Conservation (phyloP, 1,284 basidiomycete species). For the Marasmius sp. region DNA sequence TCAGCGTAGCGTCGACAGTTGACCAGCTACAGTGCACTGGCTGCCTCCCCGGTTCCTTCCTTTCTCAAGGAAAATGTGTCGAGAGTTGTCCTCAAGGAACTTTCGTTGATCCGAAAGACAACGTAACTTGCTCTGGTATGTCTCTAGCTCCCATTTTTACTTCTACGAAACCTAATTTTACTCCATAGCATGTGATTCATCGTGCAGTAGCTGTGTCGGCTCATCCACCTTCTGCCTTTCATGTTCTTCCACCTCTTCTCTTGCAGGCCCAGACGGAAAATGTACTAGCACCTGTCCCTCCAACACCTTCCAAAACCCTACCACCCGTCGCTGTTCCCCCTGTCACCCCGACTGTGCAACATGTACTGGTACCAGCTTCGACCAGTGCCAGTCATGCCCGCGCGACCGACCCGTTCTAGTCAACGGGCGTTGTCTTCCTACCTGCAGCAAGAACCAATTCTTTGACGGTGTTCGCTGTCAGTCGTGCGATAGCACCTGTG, state of each 20-base stretch:
- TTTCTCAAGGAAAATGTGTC: constrained; percentile 68
- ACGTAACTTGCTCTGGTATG: constrained; percentile 56
- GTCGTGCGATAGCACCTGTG: constrained; percentile 71
- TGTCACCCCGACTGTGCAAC: constrained; percentile 83
- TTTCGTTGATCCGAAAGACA: constrained; percentile 70
- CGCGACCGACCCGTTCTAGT: constrained; percentile 67
- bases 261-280: constrained; percentile 56
- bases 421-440: constrained; percentile 71
- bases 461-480: constrained; percentile 71
- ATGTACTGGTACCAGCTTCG: constrained; percentile 71
- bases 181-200: constrained; percentile 65
- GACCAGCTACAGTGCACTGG: constrained; percentile 69
- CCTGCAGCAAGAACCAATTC: constrained; percentile 69
- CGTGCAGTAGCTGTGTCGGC: constrained; percentile 69
- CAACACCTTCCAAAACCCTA: constrained; percentile 60
- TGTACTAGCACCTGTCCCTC: constrained; percentile 75
- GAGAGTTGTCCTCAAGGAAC: constrained; percentile 68
- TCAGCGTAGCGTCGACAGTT: constrained; percentile 65
- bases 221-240: constrained; percentile 69
- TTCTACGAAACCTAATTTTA: constrained; percentile 9
- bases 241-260: constrained; percentile 55
- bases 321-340: constrained; percentile 52
- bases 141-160: constrained; percentile 37
- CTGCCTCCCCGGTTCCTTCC: constrained; percentile 75
- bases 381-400: constrained; percentile 75